Conservation (phyloP, 495 filamentous ascomycete genomes). For the Lasiosphaeria miniovina region DNA sequence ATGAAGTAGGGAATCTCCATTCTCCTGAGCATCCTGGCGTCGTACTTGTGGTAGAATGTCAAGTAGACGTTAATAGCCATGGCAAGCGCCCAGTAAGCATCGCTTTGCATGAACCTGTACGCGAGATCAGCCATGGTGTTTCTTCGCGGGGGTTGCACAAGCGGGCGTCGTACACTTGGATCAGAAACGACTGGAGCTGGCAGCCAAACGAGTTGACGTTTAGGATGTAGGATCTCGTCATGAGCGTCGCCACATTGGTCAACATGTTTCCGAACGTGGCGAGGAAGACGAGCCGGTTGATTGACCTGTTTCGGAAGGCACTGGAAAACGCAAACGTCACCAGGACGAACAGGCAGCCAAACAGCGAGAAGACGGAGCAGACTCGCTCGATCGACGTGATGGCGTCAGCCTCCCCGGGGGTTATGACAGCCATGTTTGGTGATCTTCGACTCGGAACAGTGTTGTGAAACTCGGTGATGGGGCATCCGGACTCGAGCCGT, state of each 20-base stretch:
- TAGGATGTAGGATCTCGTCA: slow-evolving; percentile 55
- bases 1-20: slow-evolving; percentile 73
- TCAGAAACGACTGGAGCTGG: slow-evolving; percentile 72
- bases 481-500: not conserved
- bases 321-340: slow-evolving; percentile 61
- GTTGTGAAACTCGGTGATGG: not conserved
- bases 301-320: slow-evolving; percentile 66
- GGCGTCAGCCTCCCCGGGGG: slow-evolving; percentile 30
- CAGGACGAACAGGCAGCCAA: slow-evolving; percentile 71
- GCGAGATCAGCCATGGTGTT: not conserved
- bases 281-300: slow-evolving; percentile 84
- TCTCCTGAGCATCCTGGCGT: slow-evolving; percentile 58
- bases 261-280: slow-evolving; percentile 81
- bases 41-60: slow-evolving; percentile 77
- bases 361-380: slow-evolving; percentile 66
- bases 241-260: slow-evolving; percentile 75
- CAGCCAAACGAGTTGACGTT: slow-evolving; percentile 55
- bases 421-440: slow-evolving; percentile 12
- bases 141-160: not conserved
- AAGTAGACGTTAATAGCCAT: slow-evolving; percentile 90
- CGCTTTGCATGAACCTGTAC: slow-evolving; percentile 72
- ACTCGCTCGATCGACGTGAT: slow-evolving; percentile 63
- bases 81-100: slow-evolving; percentile 75
- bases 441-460: slow-evolving; percentile 45
- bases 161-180: slow-evolving; percentile 57